phyloP scores from a whole-genome alignment of 1,284 basidiomycete genomes.

The Earliella scabrosa region DNA sequence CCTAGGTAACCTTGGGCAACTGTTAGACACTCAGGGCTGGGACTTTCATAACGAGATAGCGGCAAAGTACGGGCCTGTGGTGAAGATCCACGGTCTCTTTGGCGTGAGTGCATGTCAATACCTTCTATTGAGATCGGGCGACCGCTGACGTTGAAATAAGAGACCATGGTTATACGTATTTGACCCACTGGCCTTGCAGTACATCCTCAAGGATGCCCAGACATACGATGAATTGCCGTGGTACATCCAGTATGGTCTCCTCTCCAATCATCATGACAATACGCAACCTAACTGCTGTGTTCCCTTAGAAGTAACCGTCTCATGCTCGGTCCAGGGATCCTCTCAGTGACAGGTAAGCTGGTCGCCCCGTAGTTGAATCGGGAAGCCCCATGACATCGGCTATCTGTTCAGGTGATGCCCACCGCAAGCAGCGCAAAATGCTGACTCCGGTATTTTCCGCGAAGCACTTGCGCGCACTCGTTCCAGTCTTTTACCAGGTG shows the following conservation, averaged over 20 bases:
- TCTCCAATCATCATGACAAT: neutral
- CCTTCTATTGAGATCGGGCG: too few species aligned
- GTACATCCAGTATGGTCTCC: conserved; percentile 16
- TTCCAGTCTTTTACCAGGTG: conserved; percentile 15
- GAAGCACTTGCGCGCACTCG: conserved; percentile 10
- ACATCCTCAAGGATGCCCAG: conserved; percentile 18
- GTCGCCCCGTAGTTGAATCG: too few species aligned
- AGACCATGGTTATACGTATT: conserved; percentile 15
- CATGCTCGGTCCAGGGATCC: conserved; percentile 7
- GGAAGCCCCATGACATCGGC: neutral
- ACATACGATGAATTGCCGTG: conserved; percentile 21
- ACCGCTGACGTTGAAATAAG: neutral
- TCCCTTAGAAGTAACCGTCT: conserved; percentile 3
- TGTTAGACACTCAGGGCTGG: conserved; percentile 19
- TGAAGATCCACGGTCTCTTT: conserved; percentile 15
- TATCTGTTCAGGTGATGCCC: neutral
- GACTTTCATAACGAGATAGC: conserved; percentile 14
- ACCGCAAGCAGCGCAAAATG: conserved; percentile 20
- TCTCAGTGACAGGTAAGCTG: conserved; percentile 7
- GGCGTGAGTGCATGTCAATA: neutral
- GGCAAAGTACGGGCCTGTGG: conserved; percentile 15
- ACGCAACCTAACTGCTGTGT: too few species aligned
- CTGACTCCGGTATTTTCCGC: conserved; percentile 15
- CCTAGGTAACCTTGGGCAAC: conserved; percentile 17
- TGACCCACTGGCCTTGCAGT: conserved; percentile 22